phyloP scores from a whole-genome alignment of 2,329 filamentous ascomycete species.

The Aureobasidium lini region DNA sequence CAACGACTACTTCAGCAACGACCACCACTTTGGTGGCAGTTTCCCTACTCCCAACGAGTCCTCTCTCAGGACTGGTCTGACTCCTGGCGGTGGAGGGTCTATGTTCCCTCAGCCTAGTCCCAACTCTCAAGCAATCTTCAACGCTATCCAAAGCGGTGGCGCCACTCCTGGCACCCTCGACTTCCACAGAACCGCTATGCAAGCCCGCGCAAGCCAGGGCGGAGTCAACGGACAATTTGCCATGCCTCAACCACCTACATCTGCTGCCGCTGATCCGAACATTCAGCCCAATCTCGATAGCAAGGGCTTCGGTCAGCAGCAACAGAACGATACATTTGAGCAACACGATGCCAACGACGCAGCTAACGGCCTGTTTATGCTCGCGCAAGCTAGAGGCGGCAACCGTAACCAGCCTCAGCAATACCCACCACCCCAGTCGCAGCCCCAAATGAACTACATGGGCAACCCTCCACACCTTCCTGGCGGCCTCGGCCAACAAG shows the following conservation, averaged over 20 bases:
- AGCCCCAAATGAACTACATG: slow-evolving; percentile 31
- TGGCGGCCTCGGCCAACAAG: slow-evolving; percentile 33
- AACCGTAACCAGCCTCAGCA: slow-evolving; percentile 43
- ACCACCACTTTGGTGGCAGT: slow-evolving; percentile 71
- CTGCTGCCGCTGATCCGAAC: slow-evolving; percentile 35
- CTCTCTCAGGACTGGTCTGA: slow-evolving; percentile 80
- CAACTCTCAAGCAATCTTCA: slow-evolving; percentile 75
- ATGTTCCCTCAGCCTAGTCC: slow-evolving; percentile 94
- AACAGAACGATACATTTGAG: slow-evolving; percentile 60
- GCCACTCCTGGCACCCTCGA: slow-evolving; percentile 87
- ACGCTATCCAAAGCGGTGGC: slow-evolving; percentile 68
- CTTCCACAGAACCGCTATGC: slow-evolving; percentile 89
- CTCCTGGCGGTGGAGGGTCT: slow-evolving; percentile 87
- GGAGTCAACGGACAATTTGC: slow-evolving; percentile 31
- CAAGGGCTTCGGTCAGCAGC: slow-evolving; percentile 23
- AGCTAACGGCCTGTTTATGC: slow-evolving; percentile 85
- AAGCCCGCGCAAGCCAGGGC: slow-evolving; percentile 56
- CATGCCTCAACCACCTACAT: slow-evolving; percentile 33
- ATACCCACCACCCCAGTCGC: slow-evolving; percentile 38
- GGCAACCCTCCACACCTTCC: slow-evolving; percentile 36
- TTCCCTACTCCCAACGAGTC: slow-evolving; percentile 97
- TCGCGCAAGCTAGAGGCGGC: slow-evolving; percentile 62
- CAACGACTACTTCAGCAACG: slow-evolving; percentile 71
- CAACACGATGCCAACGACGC: slow-evolving; percentile 89
- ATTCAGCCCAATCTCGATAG: slow-evolving; percentile 25